These are phyloP conservation scores for Telfairia occidentalis DNA, from an alignment of 331 rosid genomes.

Conservation along the genomic window DNA sequence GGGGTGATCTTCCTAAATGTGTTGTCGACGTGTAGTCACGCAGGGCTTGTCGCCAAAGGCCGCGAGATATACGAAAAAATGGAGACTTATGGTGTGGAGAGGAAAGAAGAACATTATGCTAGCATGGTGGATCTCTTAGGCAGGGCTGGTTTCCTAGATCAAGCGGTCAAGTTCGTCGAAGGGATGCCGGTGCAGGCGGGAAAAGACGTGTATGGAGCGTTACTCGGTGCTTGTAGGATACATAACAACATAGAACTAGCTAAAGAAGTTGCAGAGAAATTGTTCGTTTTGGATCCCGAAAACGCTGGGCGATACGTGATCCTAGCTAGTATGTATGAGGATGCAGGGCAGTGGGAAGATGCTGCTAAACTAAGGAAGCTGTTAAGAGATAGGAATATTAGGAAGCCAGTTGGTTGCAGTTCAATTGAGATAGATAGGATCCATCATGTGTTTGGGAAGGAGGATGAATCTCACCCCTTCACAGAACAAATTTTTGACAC, in stretches of 20 bases:
- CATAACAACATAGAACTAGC: constrained; percentile 54
- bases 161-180: constrained; percentile 40
- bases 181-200: constrained; percentile 60
- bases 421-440: constrained; percentile 55
- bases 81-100: constrained; percentile 44
- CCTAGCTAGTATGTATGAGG: constrained; percentile 67
- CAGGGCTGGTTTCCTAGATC: constrained; percentile 54
- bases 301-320: constrained; percentile 55
- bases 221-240: constrained; percentile 70
- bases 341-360: constrained; percentile 51
- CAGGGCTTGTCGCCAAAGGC: constrained; percentile 54
- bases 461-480: constrained; percentile 49
- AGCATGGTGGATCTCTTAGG: constrained; percentile 74
- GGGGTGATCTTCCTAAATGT: constrained; percentile 39
- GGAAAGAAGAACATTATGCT: constrained; percentile 53
- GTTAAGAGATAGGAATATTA: constrained; percentile 50
- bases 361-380: constrained; percentile 57
- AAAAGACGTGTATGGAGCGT: constrained; percentile 62
- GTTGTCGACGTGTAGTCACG: constrained; percentile 66
- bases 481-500: constrained; percentile 37
- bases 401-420: constrained; percentile 59
- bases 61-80: constrained; percentile 38
- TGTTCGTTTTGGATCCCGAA: constrained; percentile 51
- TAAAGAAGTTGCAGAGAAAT: constrained; percentile 48
- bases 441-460: constrained; percentile 40